A percentile compares a stretch with the other conserved stretches of the same genome.
Evolutionary conservation across 108 stramenopile genomes (phyloP).

Genomic region (Cylindrotheca fusiformis): DNA sequence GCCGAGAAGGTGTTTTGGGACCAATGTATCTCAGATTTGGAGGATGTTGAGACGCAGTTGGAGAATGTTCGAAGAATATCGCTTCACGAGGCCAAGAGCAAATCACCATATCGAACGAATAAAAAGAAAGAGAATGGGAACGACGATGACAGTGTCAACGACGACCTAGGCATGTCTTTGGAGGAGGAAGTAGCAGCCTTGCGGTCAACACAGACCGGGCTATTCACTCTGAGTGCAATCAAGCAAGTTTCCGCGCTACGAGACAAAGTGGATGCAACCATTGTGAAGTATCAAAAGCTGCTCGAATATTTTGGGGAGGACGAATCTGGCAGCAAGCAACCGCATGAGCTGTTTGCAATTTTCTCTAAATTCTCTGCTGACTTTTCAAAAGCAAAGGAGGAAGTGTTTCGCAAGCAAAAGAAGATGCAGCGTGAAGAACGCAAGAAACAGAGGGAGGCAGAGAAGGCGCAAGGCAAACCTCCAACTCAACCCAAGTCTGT

Average conservation of each 20-base stretch:
- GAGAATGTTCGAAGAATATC: conserved; percentile 78
- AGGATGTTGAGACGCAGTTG: conserved; percentile 81
- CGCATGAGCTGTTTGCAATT: conserved; percentile 84
- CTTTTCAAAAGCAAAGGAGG: conserved; percentile 75
- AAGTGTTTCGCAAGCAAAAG: conserved; percentile 64
- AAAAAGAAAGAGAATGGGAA: conserved; percentile 49
- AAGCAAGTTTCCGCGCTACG: conserved; percentile 82
- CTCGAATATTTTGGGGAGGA: conserved; percentile 84
- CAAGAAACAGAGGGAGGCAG: conserved; percentile 30
- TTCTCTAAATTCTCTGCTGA: conserved; percentile 72
- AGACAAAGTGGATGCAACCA: conserved; percentile 76
- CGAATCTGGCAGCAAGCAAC: conserved; percentile 43
- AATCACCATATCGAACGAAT: conserved; percentile 10
- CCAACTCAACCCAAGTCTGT: conserved; percentile 5
- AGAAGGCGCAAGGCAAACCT: conserved; percentile 9
- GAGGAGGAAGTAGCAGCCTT: conserved; percentile 79
- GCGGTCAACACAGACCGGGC: conserved; percentile 66
- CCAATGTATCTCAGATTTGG: conserved; percentile 72
- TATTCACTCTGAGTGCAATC: conserved; percentile 83
- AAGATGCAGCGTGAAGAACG: conserved; percentile 61
- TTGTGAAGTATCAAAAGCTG: conserved; percentile 52
- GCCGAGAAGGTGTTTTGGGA: conserved; percentile 86
- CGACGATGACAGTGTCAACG: conserved; percentile 59
- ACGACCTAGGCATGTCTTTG: conserved; percentile 56
- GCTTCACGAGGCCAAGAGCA: conserved; percentile 53